Evolutionary conservation across 768 basidiomycete species (phyloP), one percentile per base, ranked within the genome.

Genomic region (Suillus clintonianus): DNA sequence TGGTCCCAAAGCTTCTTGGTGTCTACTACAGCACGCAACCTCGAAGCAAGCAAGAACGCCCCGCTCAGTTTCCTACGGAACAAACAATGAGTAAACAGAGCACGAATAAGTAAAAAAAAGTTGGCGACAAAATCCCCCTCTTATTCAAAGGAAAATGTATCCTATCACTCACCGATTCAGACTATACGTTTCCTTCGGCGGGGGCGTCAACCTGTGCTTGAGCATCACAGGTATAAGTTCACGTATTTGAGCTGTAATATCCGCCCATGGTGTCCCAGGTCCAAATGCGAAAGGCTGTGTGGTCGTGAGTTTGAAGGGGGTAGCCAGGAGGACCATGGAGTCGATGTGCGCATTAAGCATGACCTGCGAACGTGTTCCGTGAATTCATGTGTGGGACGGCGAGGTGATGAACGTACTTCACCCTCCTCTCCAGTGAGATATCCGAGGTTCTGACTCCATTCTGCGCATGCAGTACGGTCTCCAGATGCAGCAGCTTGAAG

Each of bases 121-220:
- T 15, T 59, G 45, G 61, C 59, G 17, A 17, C 43, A 11, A n/a
- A 13, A 51, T 2, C 22, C 10, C 11, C 22, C 27, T 3, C 19
- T 11, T 6, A 27, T 32, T 53, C n/a, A 14, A 41, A 6, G 36
- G 45, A 61, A 27, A 53, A n/a, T 53, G 9, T 53, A n/a, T 1
- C 10, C 5, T 19, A 24, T 10, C 5, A 73, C 85, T 62, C 65
- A 89, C 90, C 95, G 80, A 74, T 99, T 99, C 60, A 98, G 78
- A 74, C 92, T 94, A 75, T 98, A 98, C 1, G 97, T 98, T 78
- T 99, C 96, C 62, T 86, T 80, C 0, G 97, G 97, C 3, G 97
- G 97, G 0, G 97, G 97, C 0, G 94, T 95, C 34, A 97, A 81
- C 55, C 96, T 82, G 70, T 97, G 83, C 68, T 84, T 81, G 62